These are phyloP conservation scores for Teratosphaeria viscida DNA, from an alignment of 2,329 filamentous ascomycete genomes.

Conservation along the genomic window DNA sequence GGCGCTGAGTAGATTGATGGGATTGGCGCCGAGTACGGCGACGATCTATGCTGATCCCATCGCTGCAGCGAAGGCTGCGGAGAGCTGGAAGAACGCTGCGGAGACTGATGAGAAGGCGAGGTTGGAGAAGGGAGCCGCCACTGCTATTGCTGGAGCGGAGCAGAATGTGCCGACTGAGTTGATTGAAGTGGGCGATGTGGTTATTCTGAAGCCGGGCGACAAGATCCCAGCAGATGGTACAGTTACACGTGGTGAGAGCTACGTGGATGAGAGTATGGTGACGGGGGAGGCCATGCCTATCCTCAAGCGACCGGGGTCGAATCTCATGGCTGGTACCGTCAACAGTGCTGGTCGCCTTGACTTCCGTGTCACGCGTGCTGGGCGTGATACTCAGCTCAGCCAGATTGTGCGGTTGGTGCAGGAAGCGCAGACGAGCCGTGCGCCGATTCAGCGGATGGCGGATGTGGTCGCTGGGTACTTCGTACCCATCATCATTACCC, in stretches of 20 bases:
- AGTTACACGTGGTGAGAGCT: slow-evolving; percentile 80
- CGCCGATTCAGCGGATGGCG: slow-evolving; percentile 87
- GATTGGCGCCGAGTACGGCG: slow-evolving; percentile 87
- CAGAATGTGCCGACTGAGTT: slow-evolving; percentile 86
- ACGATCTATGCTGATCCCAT: slow-evolving; percentile 94
- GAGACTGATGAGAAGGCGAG: slow-evolving; percentile 33
- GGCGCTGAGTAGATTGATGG: slow-evolving; percentile 89
- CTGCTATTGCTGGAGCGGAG: slow-evolving; percentile 61
- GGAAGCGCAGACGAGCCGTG: slow-evolving; percentile 86
- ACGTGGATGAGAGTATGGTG: slow-evolving; percentile 96
- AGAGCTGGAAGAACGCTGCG: slow-evolving; percentile 54
- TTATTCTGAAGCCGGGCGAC: slow-evolving; percentile 85
- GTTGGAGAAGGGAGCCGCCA: slow-evolving; percentile 27
- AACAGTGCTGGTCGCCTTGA: slow-evolving; percentile 88
- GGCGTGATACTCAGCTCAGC: slow-evolving; percentile 89
- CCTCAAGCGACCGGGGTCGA: slow-evolving; percentile 69
- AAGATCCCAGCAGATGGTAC: slow-evolving; percentile 91
- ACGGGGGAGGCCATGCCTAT: slow-evolving; percentile 96
- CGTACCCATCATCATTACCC: slow-evolving; percentile 74
- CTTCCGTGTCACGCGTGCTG: slow-evolving; percentile 83
- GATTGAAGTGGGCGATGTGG: slow-evolving; percentile 85
- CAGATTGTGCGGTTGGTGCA: slow-evolving; percentile 98
- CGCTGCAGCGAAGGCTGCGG: slow-evolving; percentile 80
- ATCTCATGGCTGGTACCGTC: slow-evolving; percentile 85
- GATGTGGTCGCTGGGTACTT: slow-evolving; percentile 90